Evolutionary conservation across 257 asterid genomes (phyloP).

Genomic region (Agastache rugosa): DNA sequence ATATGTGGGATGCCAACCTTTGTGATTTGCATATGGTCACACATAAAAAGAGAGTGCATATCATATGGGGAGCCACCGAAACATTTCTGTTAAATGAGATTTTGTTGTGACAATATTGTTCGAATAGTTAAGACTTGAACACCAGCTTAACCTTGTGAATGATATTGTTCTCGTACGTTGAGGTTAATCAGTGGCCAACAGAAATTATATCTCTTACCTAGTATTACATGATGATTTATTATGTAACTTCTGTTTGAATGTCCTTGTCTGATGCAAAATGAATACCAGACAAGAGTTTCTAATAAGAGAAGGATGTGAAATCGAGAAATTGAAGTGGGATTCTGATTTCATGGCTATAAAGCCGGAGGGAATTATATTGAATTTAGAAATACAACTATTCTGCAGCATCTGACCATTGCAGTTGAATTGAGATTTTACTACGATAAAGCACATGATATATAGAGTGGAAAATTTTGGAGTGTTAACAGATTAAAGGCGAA

Average conservation of each 20-base stretch:
- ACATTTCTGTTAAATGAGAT: not conserved
- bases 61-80: not conserved
- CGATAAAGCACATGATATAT: not conserved
- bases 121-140: not conserved
- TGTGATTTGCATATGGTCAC: not conserved
- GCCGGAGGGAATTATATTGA: not conserved
- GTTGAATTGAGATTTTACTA: not conserved
- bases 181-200: not conserved
- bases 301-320: not conserved
- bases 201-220: not conserved
- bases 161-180: not conserved
- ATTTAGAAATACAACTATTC: slow-evolving; percentile 1
- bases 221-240: not conserved
- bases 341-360: not conserved
- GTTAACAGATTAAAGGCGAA: not conserved
- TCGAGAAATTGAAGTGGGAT: not conserved
- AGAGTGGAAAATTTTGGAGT: not conserved
- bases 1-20: not conserved
- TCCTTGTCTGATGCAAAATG: not conserved
- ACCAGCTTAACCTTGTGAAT: not conserved
- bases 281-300: not conserved
- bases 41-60: not conserved
- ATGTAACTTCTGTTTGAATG: not conserved
- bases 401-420: not conserved
- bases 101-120: not conserved